Base-by-base conservation (phyloP, 495 filamentous ascomycete species). In the Tuber borchii region DNA sequence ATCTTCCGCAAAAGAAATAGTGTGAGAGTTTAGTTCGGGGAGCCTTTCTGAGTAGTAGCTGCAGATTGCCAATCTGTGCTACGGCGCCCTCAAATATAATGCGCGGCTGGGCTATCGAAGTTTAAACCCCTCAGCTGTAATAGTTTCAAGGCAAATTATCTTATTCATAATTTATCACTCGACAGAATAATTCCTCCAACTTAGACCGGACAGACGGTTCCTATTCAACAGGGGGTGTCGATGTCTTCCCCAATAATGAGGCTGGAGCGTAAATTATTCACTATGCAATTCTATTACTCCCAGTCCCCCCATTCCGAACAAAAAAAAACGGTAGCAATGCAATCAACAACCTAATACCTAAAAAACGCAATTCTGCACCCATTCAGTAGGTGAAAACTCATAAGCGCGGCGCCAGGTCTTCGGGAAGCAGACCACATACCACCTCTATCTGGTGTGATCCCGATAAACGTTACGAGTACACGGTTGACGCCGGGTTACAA, bases 341-440 rank as follows among this genome's bases (percentile, higher is more conserved):
- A 7, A 65, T 31, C 56, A 12, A 34, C 17, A 65, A 16, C 51
- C 69, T 43, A 77, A 72, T 77, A 77, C 43, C 76, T 76, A 37
- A 77, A 77, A 44, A 77, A 77, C 3, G 68, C 76, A 16, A 77
- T 77, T 14, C 76, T 77, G 20, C 82, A 84, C 70, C 84, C 84
- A 73, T 85, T 81, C 5, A 85, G 75, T 16, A 85, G 72, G 76
- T 85, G 84, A 75, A 84, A 84, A 77, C 83, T 80, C n/a, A 85
- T 77, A n/a, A 81, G 79, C 75, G 77, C 84, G 10, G 76, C 83
- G n/a, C 84, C 84, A 10, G 84, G 84, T 14, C 84, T 82, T 5
- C 84, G 80, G n/a, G 84, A 85, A n/a, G 78, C 78, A 56, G 82
- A 84, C 84, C 84, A 85, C 84, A 85, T 85, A 34, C 81, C 78